Evolutionary conservation across 345 rosid species (phyloP).

Genomic region (Rhodomyrtus tomentosa): DNA sequence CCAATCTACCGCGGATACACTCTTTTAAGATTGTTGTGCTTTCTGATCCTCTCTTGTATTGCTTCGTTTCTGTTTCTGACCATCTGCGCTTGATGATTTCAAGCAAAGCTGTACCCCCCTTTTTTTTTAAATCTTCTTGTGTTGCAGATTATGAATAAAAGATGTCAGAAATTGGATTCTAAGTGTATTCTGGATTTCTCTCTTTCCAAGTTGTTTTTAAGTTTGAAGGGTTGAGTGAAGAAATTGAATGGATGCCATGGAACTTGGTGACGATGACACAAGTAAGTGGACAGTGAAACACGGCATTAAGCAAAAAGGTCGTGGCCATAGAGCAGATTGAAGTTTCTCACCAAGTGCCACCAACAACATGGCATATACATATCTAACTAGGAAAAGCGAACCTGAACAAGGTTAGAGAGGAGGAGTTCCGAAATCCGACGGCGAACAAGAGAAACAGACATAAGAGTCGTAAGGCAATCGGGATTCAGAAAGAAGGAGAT

Average conservation of each 20-base stretch:
- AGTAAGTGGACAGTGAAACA: neutral
- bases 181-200: neutral
- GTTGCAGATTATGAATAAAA: neutral
- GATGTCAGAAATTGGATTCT: neutral
- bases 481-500: too few species aligned
- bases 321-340: neutral
- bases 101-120: neutral
- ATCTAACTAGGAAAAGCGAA: neutral
- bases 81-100: neutral
- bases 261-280: neutral
- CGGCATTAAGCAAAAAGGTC: neutral
- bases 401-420: neutral
- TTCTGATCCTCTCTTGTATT: neutral
- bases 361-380: neutral
- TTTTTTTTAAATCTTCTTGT: neutral
- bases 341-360: neutral
- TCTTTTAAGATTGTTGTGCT: neutral
- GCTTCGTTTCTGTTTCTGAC: neutral
- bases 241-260: neutral
- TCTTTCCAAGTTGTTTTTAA: neutral
- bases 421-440: neutral
- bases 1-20: neutral
- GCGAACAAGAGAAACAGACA: neutral
- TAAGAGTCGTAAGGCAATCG: neutral
- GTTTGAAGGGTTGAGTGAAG: neutral